phyloP scores from a whole-genome alignment of 306 rosid species.

The Prosopis cineraria region DNA sequence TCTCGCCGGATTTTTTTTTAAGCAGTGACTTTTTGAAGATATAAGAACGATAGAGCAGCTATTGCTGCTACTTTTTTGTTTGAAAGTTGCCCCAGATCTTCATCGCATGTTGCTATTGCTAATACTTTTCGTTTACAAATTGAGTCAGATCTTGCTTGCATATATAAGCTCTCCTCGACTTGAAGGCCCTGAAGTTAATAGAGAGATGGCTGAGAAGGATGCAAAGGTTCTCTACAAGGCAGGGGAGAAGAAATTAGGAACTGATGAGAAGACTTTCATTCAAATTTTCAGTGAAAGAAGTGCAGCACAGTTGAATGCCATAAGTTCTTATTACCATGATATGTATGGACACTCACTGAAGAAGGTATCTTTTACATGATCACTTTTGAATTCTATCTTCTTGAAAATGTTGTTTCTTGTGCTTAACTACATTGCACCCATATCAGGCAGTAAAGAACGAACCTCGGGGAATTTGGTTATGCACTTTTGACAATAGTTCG shows the following conservation, averaged over 20 bases:
- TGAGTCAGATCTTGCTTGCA: slow-evolving; percentile 65
- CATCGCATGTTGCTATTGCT: slow-evolving; percentile 51
- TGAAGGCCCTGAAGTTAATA: slow-evolving; percentile 73
- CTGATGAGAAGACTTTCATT: slow-evolving; percentile 62
- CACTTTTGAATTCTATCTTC: slow-evolving; percentile 8
- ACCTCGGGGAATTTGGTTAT: slow-evolving; percentile 64
- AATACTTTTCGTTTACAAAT: slow-evolving; percentile 2
- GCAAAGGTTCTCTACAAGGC: slow-evolving; percentile 50
- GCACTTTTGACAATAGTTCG: slow-evolving; percentile 67
- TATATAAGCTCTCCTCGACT: slow-evolving; percentile 55
- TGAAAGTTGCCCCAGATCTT: slow-evolving; percentile 48
- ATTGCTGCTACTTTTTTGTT: slow-evolving; percentile 15
- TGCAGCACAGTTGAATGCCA: slow-evolving; percentile 68
- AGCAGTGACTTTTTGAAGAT: not conserved
- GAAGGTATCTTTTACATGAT: slow-evolving; percentile 51
- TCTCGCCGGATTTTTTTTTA: not conserved
- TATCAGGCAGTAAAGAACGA: slow-evolving; percentile 69
- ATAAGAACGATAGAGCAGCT: not conserved
- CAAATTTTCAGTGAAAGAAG: slow-evolving; percentile 64
- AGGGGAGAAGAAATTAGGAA: slow-evolving; percentile 57
- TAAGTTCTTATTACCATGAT: slow-evolving; percentile 48
- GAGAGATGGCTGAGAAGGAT: slow-evolving; percentile 45
- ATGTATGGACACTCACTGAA: slow-evolving; percentile 57
- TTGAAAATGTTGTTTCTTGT: not conserved
- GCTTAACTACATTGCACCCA: slow-evolving; percentile 31